Conservation (phyloP, 352 stramenopile species). For the Phytopythium mirpurense region DNA sequence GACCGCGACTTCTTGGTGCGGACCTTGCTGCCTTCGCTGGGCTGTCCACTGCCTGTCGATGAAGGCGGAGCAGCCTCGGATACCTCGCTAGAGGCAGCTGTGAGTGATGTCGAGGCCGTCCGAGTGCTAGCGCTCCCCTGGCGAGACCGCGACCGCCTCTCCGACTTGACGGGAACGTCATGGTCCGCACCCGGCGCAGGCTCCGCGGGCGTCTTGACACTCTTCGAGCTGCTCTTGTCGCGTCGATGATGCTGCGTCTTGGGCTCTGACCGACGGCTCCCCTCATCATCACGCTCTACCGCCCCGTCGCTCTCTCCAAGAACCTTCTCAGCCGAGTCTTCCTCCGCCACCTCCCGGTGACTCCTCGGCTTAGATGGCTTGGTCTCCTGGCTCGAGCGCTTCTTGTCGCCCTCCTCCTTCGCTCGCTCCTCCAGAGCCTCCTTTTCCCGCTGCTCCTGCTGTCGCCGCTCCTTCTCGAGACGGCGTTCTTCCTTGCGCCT, state of each 20-base stretch:
- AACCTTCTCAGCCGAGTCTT: background rate
- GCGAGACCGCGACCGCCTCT: background rate
- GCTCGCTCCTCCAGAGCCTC: constrained; percentile 10
- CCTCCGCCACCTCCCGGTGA: background rate
- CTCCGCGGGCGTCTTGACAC: background rate
- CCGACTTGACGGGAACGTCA: background rate
- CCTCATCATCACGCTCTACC: background rate
- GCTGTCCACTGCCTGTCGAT: background rate
- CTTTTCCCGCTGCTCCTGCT: constrained; percentile 9
- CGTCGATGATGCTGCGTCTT: background rate
- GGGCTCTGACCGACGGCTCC: background rate
- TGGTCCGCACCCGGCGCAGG: background rate
- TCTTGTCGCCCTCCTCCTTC: constrained; percentile 7
- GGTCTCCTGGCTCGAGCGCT: background rate
- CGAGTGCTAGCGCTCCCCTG: background rate
- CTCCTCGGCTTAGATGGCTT: constrained; percentile 2
- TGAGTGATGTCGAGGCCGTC: background rate
- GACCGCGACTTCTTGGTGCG: background rate
- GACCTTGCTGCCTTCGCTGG: background rate
- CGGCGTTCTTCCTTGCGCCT: constrained; percentile 13
- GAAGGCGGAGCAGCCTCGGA: background rate
- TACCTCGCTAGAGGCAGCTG: background rate
- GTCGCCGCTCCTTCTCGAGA: constrained; percentile 11
- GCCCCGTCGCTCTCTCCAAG: background rate
- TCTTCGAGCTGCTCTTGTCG: background rate